phyloP scores from a whole-genome alignment of 2,329 filamentous ascomycete species.

The Calonectria hongkongensis region DNA sequence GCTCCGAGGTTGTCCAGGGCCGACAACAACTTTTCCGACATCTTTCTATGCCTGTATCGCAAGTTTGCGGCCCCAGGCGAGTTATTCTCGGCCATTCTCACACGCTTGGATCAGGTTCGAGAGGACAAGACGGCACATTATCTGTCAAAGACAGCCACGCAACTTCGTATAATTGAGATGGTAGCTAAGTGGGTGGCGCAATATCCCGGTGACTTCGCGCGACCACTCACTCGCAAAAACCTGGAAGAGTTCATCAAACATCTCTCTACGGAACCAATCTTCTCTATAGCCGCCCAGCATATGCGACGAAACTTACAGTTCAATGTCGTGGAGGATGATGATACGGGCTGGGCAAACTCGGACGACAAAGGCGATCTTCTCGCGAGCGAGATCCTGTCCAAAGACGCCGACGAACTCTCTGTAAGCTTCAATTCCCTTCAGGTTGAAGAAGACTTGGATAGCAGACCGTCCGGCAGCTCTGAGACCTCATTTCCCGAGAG shows the following conservation, averaged over 20 bases:
- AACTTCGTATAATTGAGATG: constrained; percentile 88
- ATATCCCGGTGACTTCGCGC: constrained; percentile 95
- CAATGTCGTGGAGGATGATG: constrained; percentile 87
- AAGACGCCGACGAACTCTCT: constrained; percentile 63
- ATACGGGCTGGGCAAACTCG: constrained; percentile 91
- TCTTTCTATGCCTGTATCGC: constrained; percentile 94
- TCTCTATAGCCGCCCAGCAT: constrained; percentile 88
- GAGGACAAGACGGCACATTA: constrained; percentile 80
- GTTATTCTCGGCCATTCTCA: constrained; percentile 85
- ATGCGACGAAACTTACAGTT: constrained; percentile 86
- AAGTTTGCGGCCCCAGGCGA: constrained; percentile 91
- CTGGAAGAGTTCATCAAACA: constrained; percentile 85
- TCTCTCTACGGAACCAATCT: constrained; percentile 86
- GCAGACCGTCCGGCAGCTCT: constrained; percentile 68
- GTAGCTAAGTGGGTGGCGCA: constrained; percentile 91
- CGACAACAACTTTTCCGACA: constrained; percentile 91
- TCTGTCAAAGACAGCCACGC: constrained; percentile 85
- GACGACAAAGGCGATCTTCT: constrained; percentile 72
- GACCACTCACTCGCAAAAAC: constrained; percentile 81
- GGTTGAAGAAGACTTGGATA: constrained; percentile 67
- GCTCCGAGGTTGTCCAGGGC: constrained; percentile 87
- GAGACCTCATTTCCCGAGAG: constrained; percentile 64
- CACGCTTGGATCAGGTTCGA: constrained; percentile 82
- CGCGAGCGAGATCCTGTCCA: constrained; percentile 60
- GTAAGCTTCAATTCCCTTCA: constrained; percentile 68